Base-by-base conservation (phyloP, 1,284 basidiomycete species). In the Wolfiporia cocos region DNA sequence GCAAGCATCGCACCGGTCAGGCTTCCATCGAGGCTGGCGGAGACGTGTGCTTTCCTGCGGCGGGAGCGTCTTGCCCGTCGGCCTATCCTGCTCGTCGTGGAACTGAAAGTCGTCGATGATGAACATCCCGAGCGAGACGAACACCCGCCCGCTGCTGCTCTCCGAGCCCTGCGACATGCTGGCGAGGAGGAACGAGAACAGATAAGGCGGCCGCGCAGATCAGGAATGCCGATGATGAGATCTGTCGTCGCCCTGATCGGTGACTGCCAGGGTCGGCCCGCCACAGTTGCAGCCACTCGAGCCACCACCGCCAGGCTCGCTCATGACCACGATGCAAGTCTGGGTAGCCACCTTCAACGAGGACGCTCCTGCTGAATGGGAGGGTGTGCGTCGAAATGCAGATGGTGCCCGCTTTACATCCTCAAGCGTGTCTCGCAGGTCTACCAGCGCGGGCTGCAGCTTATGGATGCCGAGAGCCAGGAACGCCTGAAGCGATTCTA, bases 71-170 rank as follows among this genome's bases (percentile, higher is more conserved):
- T 58, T 65, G 29, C 62, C 73, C 22, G 66, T 76, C 1, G 71
- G 69, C 1, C 66, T 64, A 11, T 81, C 84, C 18, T 73, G 55
- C 23, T 70, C 68, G 52, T 84, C 79, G 26, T 66, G 56, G 54
- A 77, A 85, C 17, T 74, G 69, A 54, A 92, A 86, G 48, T 86
- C 76, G 61, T 94, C 92, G 49, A 94, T 79, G 51, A 94, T 92
- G 65, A 93, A 92, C 81, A 92, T 82, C n/a, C 91, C 92, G 18
- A 88, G 64, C 31, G 81, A 78, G 14, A 75, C 75, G 44, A 88
- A 79, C 19, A 60, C 43, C 29, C 31, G 15, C 21, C 24, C 22
- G 42, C 34, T 38, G n/a, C n/a, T n/a, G n/a, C n/a, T n/a, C n/a
- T n/a, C n/a, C n/a, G n/a, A n/a, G n/a, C n/a, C n/a, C n/a, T n/a